These are phyloP conservation scores for Lophium mytilinum DNA, from an alignment of 495 filamentous ascomycete genomes.

Conservation along the genomic window DNA sequence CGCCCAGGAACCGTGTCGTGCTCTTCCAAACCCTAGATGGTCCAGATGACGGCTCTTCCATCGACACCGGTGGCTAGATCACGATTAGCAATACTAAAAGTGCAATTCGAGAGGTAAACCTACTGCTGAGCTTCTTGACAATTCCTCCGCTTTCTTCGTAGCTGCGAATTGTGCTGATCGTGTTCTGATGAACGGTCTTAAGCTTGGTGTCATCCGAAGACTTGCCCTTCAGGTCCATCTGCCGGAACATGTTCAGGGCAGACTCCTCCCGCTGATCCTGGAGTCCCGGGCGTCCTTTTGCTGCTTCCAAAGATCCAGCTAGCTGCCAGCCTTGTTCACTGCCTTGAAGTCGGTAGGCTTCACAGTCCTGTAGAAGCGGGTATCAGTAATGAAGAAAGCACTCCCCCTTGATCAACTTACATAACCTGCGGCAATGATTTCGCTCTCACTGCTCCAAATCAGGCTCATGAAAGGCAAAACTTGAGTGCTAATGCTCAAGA, in stretches of 20 bases:
- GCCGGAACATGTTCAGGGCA: slow-evolving; percentile 97
- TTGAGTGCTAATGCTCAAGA: slow-evolving; percentile 82
- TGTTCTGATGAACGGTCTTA: slow-evolving; percentile 96
- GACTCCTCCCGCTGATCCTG: slow-evolving; percentile 64
- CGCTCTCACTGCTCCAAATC: slow-evolving; percentile 84
- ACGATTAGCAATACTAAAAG: slow-evolving; percentile 5
- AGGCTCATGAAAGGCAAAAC: slow-evolving; percentile 83
- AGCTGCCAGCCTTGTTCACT: slow-evolving; percentile 76
- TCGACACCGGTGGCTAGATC: slow-evolving; percentile 79
- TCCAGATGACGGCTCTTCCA: slow-evolving; percentile 85
- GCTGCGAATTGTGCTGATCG: slow-evolving; percentile 70
- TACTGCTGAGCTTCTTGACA: slow-evolving; percentile 81
- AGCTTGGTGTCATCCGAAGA: slow-evolving; percentile 80
- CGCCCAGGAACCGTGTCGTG: no score
- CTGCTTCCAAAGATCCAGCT: slow-evolving; percentile 67
- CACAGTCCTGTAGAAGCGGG: slow-evolving; percentile 59
- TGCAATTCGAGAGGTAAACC: slow-evolving; percentile 34
- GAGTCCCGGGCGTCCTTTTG: slow-evolving; percentile 43
- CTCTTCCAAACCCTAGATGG: slow-evolving; percentile 7
- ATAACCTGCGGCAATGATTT: slow-evolving; percentile 93
- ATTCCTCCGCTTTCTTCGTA: slow-evolving; percentile 58
- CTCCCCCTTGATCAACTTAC: slow-evolving; percentile 34
- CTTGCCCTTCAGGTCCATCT: slow-evolving; percentile 97
- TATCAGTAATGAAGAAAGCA: slow-evolving; percentile 2
- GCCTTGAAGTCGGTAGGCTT: slow-evolving; percentile 86